Percentiles rank a stretch among this genome's conserved stretches.
Conservation (phyloP, 176 grass and related monocot genomes). For the Carex pumila region DNA sequence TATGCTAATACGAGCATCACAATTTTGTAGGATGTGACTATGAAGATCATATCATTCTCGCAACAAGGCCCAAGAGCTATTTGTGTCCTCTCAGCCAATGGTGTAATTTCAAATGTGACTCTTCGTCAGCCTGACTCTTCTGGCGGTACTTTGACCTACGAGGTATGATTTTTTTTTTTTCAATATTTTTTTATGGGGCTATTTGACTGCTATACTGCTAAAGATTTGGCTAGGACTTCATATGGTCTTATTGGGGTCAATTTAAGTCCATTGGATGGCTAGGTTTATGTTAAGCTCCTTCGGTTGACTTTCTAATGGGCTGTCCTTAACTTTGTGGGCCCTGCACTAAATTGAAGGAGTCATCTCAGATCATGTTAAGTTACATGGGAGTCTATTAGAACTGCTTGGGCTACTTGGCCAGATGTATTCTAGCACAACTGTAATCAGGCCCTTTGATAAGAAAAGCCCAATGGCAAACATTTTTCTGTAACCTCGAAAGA, state of each 20-base stretch:
- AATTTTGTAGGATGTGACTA: constrained; percentile 70
- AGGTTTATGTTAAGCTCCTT: not conserved
- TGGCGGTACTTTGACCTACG: constrained; percentile 92
- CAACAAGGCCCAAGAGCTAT: constrained; percentile 80
- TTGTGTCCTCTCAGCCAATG: constrained; percentile 85
- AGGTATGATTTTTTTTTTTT: constrained; percentile 40
- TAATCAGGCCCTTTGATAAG: not conserved
- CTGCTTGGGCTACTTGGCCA: not conserved
- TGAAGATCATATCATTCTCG: constrained; percentile 90
- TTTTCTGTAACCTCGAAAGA: not conserved
- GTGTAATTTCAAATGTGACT: constrained; percentile 82
- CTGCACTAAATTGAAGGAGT: not conserved
- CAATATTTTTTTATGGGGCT: not conserved
- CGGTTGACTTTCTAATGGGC: not conserved
- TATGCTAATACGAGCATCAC: not conserved
- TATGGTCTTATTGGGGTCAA: not conserved
- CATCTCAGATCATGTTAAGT: not conserved
- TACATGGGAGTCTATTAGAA: not conserved
- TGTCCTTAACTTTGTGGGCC: not conserved
- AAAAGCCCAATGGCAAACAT: not conserved
- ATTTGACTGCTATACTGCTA: not conserved
- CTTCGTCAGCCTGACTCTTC: constrained; percentile 87
- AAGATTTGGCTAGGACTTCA: not conserved
- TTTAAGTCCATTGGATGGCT: not conserved
- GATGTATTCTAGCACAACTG: not conserved